Percentiles rank a stretch among this genome's conserved stretches.
phyloP scores from a whole-genome alignment of 805 yeast genomes.

The Yueomyces sp. region DNA sequence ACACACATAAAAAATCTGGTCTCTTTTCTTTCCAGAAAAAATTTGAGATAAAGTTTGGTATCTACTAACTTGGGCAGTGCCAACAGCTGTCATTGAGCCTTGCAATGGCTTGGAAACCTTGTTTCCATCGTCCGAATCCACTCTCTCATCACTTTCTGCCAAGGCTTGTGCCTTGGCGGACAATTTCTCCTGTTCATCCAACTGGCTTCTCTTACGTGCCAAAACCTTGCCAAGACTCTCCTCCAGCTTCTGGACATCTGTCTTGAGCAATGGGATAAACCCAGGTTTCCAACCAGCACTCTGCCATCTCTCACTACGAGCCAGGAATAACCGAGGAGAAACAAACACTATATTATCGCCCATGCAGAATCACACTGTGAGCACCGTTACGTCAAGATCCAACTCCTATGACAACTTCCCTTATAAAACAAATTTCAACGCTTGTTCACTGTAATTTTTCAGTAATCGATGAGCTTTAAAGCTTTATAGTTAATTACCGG shows the following conservation, averaged over 20 bases:
- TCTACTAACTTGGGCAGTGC: neutral
- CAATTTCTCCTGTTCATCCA: neutral
- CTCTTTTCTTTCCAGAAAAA: slow-evolving; percentile 14
- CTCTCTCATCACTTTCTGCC: neutral
- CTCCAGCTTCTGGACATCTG: slow-evolving; percentile 13
- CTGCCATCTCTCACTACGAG: slow-evolving; percentile 10
- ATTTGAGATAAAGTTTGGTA: slow-evolving; percentile 13
- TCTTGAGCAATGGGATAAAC: slow-evolving; percentile 14
- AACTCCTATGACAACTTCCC: neutral
- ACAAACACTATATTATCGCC: slow-evolving; percentile 9
- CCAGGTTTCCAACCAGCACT: slow-evolving; percentile 13
- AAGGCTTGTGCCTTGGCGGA: neutral
- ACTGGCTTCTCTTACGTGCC: neutral
- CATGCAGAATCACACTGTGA: neutral
- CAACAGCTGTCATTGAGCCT: too few relatives aligned
- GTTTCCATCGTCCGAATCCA: neutral
- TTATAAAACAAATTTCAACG: too few relatives aligned
- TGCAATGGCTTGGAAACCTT: neutral
- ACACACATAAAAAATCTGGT: slow-evolving; percentile 15
- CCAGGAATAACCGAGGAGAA: slow-evolving; percentile 9
- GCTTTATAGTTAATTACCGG: too few relatives aligned
- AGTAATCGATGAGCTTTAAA: too few relatives aligned
- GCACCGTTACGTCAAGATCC: neutral
- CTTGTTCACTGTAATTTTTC: too few relatives aligned
- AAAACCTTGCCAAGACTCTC: slow-evolving; percentile 2